Evolutionary conservation across 305 asterid genomes (phyloP).

Genomic region (Fraxinus latifolia): DNA sequence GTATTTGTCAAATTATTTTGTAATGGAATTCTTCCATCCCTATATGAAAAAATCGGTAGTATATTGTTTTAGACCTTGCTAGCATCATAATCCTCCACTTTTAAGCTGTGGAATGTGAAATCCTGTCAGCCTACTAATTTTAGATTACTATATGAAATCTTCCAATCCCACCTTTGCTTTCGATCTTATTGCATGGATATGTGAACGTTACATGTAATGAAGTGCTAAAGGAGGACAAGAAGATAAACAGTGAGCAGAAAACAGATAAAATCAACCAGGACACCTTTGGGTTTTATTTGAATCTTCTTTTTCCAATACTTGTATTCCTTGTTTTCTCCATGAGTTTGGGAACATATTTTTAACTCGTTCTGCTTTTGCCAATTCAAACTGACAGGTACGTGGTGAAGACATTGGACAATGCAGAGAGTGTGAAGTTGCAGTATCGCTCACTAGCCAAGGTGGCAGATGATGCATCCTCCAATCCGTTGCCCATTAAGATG

Average conservation of each 20-base stretch:
- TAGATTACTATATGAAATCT: background rate
- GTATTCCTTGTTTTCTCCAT: background rate
- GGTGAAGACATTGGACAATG: conserved; percentile 93
- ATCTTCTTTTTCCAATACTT: background rate
- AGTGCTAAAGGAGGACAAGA: background rate
- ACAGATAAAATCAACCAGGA: background rate
- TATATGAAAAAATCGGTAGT: background rate
- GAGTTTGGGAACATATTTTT: background rate
- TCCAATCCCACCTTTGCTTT: background rate
- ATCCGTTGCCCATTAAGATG: conserved; percentile 44
- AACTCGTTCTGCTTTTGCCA: background rate
- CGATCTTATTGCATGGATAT: background rate
- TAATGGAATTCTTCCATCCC: background rate
- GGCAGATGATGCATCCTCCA: conserved; percentile 44
- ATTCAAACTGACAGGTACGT: conserved; percentile 60
- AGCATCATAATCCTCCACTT: background rate
- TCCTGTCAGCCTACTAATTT: background rate
- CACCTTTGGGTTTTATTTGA: background rate
- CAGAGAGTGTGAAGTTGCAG: conserved; percentile 94
- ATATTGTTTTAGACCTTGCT: background rate
- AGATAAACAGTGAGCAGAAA: background rate
- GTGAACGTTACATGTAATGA: background rate
- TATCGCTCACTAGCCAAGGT: conserved; percentile 85
- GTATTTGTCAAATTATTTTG: background rate
- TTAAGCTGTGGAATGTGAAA: background rate